A percentile compares a stretch with the other conserved stretches of the same genome.
Conservation (phyloP, 1,284 basidiomycete species). For the Puccinia coronata region DNA sequence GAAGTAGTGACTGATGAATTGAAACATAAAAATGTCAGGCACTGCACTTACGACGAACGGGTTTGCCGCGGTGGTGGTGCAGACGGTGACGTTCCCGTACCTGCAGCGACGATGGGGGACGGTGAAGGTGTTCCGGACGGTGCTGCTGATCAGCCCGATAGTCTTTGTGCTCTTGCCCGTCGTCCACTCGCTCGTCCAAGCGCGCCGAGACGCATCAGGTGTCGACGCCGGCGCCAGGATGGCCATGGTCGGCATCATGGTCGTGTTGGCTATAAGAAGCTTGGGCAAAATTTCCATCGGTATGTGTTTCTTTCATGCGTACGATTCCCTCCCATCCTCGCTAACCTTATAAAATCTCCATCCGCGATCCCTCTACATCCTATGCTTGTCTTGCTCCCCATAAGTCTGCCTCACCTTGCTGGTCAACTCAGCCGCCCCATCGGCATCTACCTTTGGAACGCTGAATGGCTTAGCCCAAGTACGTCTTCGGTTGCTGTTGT, state of each 20-base stretch:
- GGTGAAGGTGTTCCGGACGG: constrained; percentile 22
- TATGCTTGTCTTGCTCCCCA: no score
- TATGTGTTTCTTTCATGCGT: constrained; percentile 3
- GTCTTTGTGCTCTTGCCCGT: constrained; percentile 24
- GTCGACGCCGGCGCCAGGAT: constrained; percentile 4
- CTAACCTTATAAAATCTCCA: no score
- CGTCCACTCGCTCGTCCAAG: neutral
- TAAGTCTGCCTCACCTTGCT: constrained; percentile 36
- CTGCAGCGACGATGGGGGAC: constrained; percentile 38
- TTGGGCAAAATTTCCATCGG: constrained; percentile 13
- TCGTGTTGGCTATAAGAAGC: constrained; percentile 39
- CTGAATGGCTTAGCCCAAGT: constrained; percentile 46
- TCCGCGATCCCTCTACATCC: neutral
- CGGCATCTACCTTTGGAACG: constrained; percentile 36
- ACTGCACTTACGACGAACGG: constrained; percentile 40
- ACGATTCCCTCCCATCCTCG: no score
- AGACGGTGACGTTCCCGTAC: constrained; percentile 27
- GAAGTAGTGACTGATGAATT: neutral
- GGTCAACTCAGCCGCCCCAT: constrained; percentile 39
- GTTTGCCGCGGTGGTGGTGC: constrained; percentile 20
- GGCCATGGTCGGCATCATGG: constrained; percentile 13
- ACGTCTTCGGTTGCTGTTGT: neutral
- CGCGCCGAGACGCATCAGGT: neutral
- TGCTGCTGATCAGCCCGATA: constrained; percentile 9
- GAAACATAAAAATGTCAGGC: neutral